phyloP scores from a whole-genome alignment of 2,329 filamentous ascomycete species.

The Acephala macrosclerotiorum region DNA sequence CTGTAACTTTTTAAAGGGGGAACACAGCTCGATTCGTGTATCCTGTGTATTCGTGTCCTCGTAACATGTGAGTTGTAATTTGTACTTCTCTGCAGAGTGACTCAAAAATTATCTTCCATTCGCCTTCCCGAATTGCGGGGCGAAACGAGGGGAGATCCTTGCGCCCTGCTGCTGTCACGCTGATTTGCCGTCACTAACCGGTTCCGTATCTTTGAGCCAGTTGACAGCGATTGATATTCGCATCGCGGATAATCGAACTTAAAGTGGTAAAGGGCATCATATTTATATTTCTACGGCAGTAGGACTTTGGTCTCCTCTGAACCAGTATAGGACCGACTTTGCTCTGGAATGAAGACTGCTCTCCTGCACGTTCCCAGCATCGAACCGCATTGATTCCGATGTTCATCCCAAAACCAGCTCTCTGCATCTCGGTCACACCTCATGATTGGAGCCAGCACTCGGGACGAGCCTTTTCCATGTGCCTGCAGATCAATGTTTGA shows the following conservation, averaged over 20 bases:
- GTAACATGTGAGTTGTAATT: constrained; percentile 5
- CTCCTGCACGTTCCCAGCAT: not conserved
- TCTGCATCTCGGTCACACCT: not conserved
- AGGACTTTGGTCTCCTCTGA: not conserved
- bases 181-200: no score
- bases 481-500: not conserved
- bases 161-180: not conserved
- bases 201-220: not conserved
- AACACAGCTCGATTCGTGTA: not conserved
- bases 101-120: not conserved
- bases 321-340: no score
- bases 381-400: not conserved
- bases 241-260: not conserved
- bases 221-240: not conserved
- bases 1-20: not conserved
- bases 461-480: constrained; percentile 6
- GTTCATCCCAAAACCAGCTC: constrained; percentile 5
- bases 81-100: constrained; percentile 6
- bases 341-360: not conserved
- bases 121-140: not conserved
- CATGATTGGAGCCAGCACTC: constrained; percentile 2
- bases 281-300: not conserved
- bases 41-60: not conserved
- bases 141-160: not conserved
- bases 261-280: not conserved